Evolutionary conservation across 192 early-diverging fungal genomes (phyloP), one percentile per base, ranked within the genome.

Genomic region (Coemansia sp.): DNA sequence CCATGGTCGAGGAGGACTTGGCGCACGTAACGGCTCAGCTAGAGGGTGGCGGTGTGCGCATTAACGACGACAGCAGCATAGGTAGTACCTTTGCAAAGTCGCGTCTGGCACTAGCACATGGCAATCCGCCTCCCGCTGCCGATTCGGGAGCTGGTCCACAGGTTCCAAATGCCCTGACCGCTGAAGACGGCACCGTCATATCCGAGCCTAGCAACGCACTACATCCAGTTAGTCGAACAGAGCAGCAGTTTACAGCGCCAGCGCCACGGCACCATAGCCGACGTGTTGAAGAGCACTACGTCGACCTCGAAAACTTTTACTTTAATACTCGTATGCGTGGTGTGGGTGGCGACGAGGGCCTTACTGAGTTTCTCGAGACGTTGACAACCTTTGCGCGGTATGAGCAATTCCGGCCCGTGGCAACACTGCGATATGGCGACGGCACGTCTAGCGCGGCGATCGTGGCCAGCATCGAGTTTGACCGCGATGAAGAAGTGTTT

Each of bases 381-480:
- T 83, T 98, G 24, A 82, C 86, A 10, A 85, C 89, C 31, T 88
- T 95, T 62, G 88, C 91, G 10, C 74, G 85, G 50, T 89, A 90
- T 71, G 87, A 88, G n/a, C 73, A 78, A 44, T 92, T 95, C 73
- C 78, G 87, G 29, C 87, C 91, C 7, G 75, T 97, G 64, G 94
- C 95, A 18, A 91, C 86, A 2, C 80, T 99, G 34, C 83, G 91
- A 46, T 96, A 95, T 76, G 89, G 89, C 10, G 93, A 97, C 72
- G 88, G 86, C 55, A 88, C 75, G 16, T 83, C 82, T 0, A 84
- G 78, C 13, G 88, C 92, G 0, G 92, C 92, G 1, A 97, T 99
- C 69, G 93, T 99, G 3, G 93, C 92, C 1, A 91, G 94, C 40
- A 94, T 99, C 49, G 95, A 95, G 75, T 97, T 99, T 86, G 94